Base-by-base conservation (phyloP, 306 rosid genomes). In the Pyrus bretschneideri region DNA sequence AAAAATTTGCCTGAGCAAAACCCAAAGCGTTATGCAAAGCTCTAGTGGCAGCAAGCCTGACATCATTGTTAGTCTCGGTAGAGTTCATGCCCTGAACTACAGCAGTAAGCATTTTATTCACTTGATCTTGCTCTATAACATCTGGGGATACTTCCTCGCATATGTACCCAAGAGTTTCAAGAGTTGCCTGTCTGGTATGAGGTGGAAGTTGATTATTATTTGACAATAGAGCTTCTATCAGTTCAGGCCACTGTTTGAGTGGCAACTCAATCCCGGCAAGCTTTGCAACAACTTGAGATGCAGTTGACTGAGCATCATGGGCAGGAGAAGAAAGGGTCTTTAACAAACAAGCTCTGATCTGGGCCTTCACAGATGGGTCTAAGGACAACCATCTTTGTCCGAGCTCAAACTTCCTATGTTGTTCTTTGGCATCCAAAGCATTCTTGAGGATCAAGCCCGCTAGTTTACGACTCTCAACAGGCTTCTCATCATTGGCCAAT, bases 251-350 rank as follows among this genome's bases (percentile, higher is more conserved):
- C 35, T 91, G 96, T 80, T 88, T 91, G 71, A 89, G 93, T 4
- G 98, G 98, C 87, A 93, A 77, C 84, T 93, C 98, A 69, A 91
- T 93, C 35, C 93, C 96, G 4, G 97, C 98, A 79, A 93, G 86
- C 80, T 93, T 93, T 4, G 98, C 98, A 87, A 93, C 73, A 75
- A 91, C 98, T 83, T 93, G 98, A 30, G 98, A 91, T 12, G 87
- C 91, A 65, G 98, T 93, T 72, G 98, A 91, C 72, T 93, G 86
- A 76, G 98, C 98, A 78, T 91, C 97, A 22, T 49, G 80, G 30
- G 92, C 85, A 54, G 85, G 89, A 40, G 98, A 87, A 55, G 91
- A 80, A 21, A 93, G 89, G 46, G 97, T 93, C 81, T 79, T 88
- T 85, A 93, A 81, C 92, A 93, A 81, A 72, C 81, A 83, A 6